phyloP scores from a whole-genome alignment of 805 yeast species.

The Lipomyces anomalus region DNA sequence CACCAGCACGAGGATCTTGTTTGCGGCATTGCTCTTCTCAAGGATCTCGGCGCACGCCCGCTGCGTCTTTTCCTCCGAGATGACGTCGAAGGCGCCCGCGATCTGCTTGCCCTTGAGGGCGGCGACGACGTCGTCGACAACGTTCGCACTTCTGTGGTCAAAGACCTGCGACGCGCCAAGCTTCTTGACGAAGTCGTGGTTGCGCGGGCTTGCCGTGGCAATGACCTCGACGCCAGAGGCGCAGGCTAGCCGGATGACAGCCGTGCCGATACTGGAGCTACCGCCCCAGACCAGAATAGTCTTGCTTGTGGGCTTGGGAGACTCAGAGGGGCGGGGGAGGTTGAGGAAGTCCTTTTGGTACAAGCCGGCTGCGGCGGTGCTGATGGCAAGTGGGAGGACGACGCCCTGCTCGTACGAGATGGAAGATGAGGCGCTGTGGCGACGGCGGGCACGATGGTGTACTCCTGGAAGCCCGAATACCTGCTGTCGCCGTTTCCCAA shows the following conservation, averaged over 20 bases:
- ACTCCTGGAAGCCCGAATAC: slow-evolving; percentile 22
- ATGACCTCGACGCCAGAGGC: slow-evolving; percentile 43
- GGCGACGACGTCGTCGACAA: slow-evolving; percentile 6
- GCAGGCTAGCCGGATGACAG: slow-evolving; percentile 56
- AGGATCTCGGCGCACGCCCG: slow-evolving; percentile 5
- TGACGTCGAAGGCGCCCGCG: slow-evolving; percentile 7
- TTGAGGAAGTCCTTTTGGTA: background rate
- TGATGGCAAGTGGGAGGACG: slow-evolving; percentile 20
- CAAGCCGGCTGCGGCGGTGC: slow-evolving; percentile 19
- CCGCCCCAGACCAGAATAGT: slow-evolving; percentile 56
- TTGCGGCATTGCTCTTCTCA: slow-evolving; percentile 1
- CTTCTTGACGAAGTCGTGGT: slow-evolving; percentile 38
- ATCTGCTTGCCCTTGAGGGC: background rate
- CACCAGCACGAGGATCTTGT: slow-evolving; percentile 1
- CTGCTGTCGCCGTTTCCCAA: background rate
- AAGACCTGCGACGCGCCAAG: slow-evolving; percentile 49
- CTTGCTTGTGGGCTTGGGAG: slow-evolving; percentile 2
- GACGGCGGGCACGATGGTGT: slow-evolving; percentile 8
- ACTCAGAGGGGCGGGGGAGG: slow-evolving; percentile 2
- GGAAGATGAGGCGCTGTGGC: slow-evolving; percentile 21
- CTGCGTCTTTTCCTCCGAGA: slow-evolving; percentile 3
- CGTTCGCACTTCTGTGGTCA: slow-evolving; percentile 38
- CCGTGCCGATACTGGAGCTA: slow-evolving; percentile 57
- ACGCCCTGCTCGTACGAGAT: slow-evolving; percentile 22
- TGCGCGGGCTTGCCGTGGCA: slow-evolving; percentile 47